Evolutionary conservation across 2,329 filamentous ascomycete genomes (phyloP), one percentile per base, ranked within the genome.

Genomic region (Hypomyces rosellus): DNA sequence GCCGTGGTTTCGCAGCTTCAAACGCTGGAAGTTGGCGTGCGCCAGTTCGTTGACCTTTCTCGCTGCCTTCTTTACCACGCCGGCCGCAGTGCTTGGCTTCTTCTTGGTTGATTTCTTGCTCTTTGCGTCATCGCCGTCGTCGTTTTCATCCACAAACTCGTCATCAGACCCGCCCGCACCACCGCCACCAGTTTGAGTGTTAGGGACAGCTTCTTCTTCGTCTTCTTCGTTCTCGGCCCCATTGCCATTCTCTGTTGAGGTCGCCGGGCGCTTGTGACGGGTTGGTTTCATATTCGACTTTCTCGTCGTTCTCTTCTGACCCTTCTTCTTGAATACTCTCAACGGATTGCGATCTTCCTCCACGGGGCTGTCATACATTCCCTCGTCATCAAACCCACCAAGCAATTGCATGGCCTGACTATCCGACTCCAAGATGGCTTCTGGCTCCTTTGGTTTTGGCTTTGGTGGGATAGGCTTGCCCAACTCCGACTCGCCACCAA

Each of bases 301-400:
- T 54, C 84, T 75, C 3, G 88, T 92, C 49, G 87, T 89, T 54
- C 88, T 76, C 73, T 93, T 93, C 64, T 88, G 79, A 0, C 87
- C 88, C 72, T 88, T 88, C 77, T 93, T 93, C 75, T 91, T 92
- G 73, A 79, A 92, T 1, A 80, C 68, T 48, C 76, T 80, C 36
- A 82, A 64, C 2, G 82, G 82, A 47, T 73, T 80, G 12, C 76
- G 18, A 3, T 64, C 62, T 0, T 72, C 68, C n/a, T 79, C 76
- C 3, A 69, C 70, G 1, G 70, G 67, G 54, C 77, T 78, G 62
- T 85, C 82, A 59, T 80, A 78, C 52, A 74, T 59, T 7, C 61
- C 74, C 58, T 85, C 82, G 50, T 86, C 81, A 51, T 86, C 83
- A 45, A 85, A 86, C 0, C 77, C 81, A 37, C 80, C 78, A 0